Percentiles rank a stretch among this genome's conserved stretches.
Conservation (phyloP, 805 yeast genomes). For the Starmerella lactis-condensi region DNA sequence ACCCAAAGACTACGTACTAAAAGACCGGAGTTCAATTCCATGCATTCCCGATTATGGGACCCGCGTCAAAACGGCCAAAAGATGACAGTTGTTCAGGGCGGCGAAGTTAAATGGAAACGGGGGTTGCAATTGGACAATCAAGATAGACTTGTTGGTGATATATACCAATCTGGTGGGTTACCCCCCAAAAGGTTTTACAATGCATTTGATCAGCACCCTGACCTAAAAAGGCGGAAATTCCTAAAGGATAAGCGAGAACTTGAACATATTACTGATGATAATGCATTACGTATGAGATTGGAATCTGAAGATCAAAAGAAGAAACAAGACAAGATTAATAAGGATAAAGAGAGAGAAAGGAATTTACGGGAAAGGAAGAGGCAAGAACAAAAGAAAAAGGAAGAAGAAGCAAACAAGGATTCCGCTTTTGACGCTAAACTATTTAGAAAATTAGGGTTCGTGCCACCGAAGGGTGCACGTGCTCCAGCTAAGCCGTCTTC, state of each 20-base stretch:
- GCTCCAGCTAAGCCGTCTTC: background rate
- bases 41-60: conserved; percentile 37
- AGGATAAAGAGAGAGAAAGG: too few species aligned
- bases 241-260: conserved; percentile 16
- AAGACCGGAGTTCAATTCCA: conserved; percentile 59
- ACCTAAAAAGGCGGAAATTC: conserved; percentile 20
- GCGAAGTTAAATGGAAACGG: conserved; percentile 18
- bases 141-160: conserved; percentile 15
- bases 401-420: background rate
- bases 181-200: conserved; percentile 26
- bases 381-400: background rate
- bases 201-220: conserved; percentile 29
- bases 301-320: too few species aligned
- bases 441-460: background rate
- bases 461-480: too few species aligned
- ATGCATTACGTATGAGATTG: conserved; percentile 23
- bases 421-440: background rate
- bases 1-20: conserved; percentile 37
- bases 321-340: too few species aligned
- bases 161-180: conserved; percentile 5
- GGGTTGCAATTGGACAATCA: conserved; percentile 19
- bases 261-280: conserved; percentile 20
- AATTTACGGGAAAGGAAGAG: background rate
- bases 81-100: conserved; percentile 26
- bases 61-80: conserved; percentile 29